Evolutionary conservation across 805 yeast species (phyloP).

Genomic region (Candida suzukii): DNA sequence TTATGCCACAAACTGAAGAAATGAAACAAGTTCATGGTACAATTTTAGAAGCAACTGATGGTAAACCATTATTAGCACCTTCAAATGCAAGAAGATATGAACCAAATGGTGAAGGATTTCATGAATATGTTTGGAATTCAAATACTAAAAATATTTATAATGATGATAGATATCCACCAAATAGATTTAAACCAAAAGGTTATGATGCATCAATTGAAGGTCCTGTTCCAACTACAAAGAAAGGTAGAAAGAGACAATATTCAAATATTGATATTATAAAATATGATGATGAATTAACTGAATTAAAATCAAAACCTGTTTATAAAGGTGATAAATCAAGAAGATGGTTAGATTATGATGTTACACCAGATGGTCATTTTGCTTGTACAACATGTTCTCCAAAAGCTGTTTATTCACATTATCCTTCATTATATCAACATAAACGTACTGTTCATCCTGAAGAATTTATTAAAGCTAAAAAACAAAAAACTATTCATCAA

Average conservation of each 20-base stretch:
- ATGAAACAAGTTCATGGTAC: no score
- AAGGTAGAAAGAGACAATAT: background rate
- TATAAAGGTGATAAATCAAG: background rate
- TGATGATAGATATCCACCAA: no score
- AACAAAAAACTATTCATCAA: conserved; percentile 1
- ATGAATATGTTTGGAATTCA: no score
- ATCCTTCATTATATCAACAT: conserved; percentile 16
- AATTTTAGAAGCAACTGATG: no score
- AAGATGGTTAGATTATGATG: conserved; percentile 10
- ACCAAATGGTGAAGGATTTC: no score
- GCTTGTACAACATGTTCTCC: conserved; percentile 13
- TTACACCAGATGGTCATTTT: conserved; percentile 13
- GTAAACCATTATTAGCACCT: no score
- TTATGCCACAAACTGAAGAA: no score
- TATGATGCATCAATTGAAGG: background rate
- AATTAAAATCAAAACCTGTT: background rate
- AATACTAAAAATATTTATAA: no score
- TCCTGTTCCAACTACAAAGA: background rate
- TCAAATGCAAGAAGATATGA: no score
- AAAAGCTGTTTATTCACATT: conserved; percentile 7
- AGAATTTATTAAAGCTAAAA: conserved; percentile 8
- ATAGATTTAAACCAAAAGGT: background rate
- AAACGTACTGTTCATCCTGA: conserved; percentile 11
- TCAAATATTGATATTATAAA: no score
- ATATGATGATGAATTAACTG: background rate